Evolutionary conservation across 331 rosid genomes (phyloP), one percentile per base, ranked within the genome.

Genomic region (Prunus yedoensis): DNA sequence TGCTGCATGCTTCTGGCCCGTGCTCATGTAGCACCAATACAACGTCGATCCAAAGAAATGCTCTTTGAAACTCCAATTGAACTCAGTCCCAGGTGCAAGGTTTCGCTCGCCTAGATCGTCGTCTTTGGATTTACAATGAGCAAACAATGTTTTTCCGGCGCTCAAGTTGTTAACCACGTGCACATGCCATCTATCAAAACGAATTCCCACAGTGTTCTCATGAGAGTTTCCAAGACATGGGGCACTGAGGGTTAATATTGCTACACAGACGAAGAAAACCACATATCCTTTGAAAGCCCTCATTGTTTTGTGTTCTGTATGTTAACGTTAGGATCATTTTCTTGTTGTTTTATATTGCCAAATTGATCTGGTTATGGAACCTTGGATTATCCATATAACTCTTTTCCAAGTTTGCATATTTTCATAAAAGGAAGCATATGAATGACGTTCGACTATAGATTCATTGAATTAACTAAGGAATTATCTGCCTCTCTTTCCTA

Each of bases 101-200:
- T 21, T 21, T 21, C 21, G 21, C n/a, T 1, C 16, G 1, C 85
- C 82, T 0, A 82, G 1, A 54, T 77, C 79, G 27, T 78, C 45
- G 0, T 82, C 51, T 20, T 61, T 68, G 4, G 85, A 82, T 32
- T 85, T 66, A 83, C 91, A 90, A 18, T 86, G 25, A 21, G 21
- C 27, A 11, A 23, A 51, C 66, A 79, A 30, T 0, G 54, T 30
- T 80, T 16, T 57, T 5, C 30, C 21, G 35, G 62, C 50, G 52
- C 68, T 6, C 52, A 88, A 20, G 1, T 68, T 56, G 66, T 90
- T 83, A 2, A 80, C 77, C 21, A 86, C 23, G 32, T 74, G 82
- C 3, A 83, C 21, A 3, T 73, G 67, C 87, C 91, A 88, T 9
- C 0, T 57, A 10, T 3, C 16, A 57, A 2, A 23, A 57, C 62